Base-by-base conservation (phyloP, 1,284 basidiomycete species). In the Phylloboletellus chloephorus region DNA sequence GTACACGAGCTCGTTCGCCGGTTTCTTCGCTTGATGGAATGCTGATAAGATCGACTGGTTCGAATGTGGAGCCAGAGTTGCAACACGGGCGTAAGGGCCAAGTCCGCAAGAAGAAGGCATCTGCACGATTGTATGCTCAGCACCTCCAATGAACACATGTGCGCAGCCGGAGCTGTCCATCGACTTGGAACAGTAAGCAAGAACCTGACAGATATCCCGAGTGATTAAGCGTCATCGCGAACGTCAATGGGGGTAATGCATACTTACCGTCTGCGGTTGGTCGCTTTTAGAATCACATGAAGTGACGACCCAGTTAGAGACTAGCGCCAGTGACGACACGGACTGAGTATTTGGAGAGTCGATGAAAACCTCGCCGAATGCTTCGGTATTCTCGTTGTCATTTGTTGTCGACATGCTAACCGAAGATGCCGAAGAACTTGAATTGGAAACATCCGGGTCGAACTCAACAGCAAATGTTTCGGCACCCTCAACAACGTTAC, bases 341-440 rank as follows among this genome's bases (percentile, higher is more conserved):
- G 58, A 52, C 3, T 30, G 29, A 4, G 50, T 11, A 30, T 60
- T 62, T 9, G 60, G 58, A 10, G 55, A 57, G 19, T 48, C 41
- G 29, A 62, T 59, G 44, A 62, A 59, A 2, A 62, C 46, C 36
- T 57, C 54, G n/a, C 52, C 54, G 28, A 55, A 58, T 16, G 40
- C 31, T 25, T 40, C 31, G 2, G 23, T 32, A 15, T 40, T 33
- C 29, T 38, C 37, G 29, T 38, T 29, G 17, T 38, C 37, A 31
- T 7, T 30, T 9, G 37, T 24, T 12, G 7, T 15, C 4, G 29
- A 29, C 13, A 17, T 24, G 12, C 37, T 32, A 2, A 7, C 10
- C 8, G 31, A 7, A 4, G 17, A 8, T 22, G 20, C 29, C 5
- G 26, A 10, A 11, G 37, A 28, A 21, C 17, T 31, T 22, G 29